Evolutionary conservation across 2,329 filamentous ascomycete species (phyloP), one percentile per base, ranked within the genome.

Genomic region (Dactylellina leptospora): DNA sequence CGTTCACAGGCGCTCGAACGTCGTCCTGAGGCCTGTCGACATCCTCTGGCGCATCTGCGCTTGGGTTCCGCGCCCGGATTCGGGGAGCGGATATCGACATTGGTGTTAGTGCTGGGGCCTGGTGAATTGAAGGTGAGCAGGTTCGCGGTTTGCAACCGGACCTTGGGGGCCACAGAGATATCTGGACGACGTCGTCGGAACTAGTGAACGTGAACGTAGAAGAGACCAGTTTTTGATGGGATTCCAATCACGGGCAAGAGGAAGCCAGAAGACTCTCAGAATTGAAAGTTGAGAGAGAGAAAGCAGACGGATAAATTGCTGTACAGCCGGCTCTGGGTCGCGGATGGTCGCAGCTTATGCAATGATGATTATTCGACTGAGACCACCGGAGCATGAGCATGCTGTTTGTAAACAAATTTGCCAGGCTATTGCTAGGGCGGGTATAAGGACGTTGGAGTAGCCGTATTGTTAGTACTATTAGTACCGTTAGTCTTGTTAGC

Each of bases 21-120:
- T 50, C 58, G 42, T 71, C 58, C 42, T 71, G 66, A 71, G 54
- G 66, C 66, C 51, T 71, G 44, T 71, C 66, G 58, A 63, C 40
- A 48, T 71, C 66, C 28, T 63, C 66, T 22, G 58, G 51, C 66
- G 58, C 58, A 58, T 71, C 56, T 45, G 66, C 66, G 66, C 66
- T 45, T 56, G 53, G 20, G 44, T 45, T 63, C 66, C 66, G 51
- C 56, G 66, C 66, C 45, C 53, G 51, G 16, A 63, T 38, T 48
- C 56, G 56, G 30, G 58, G 58, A 27, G 50, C 44, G 51, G 66
- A 61, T 23, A 58, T 44, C 42, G 66, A 63, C 66, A 71, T 71
- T 47, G 48, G 33, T 58, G 56, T 5, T 16, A 23, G 28, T 42
- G 30, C 16, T 25, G 20, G 23, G 45, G 11, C 20, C 42, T n/a